Percentiles rank a stretch among this genome's conserved stretches.
These are phyloP conservation scores for Sporothrix humicola DNA, from an alignment of 2,329 filamentous ascomycete genomes.

Conservation along the genomic window DNA sequence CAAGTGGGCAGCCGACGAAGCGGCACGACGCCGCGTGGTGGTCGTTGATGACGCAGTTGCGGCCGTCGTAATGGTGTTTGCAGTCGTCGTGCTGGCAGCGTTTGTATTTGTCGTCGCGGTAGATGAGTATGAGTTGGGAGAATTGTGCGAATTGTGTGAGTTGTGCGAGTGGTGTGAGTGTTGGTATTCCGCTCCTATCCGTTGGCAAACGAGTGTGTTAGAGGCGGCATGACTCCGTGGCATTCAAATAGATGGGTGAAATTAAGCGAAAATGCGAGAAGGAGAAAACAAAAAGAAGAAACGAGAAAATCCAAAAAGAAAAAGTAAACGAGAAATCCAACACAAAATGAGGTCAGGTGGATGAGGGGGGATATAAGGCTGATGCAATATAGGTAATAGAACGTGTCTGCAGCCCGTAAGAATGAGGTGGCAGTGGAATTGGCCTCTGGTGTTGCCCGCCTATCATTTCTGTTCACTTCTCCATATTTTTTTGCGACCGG, in stretches of 20 bases:
- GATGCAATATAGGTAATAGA: slow-evolving; percentile 23
- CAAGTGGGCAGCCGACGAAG: slow-evolving; percentile 67
- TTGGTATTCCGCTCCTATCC: slow-evolving; percentile 30
- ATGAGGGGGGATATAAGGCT: slow-evolving; percentile 25
- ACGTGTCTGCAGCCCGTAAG: slow-evolving; percentile 11
- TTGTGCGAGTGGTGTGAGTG: background rate
- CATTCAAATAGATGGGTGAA: slow-evolving; percentile 3
- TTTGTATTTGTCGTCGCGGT: background rate
- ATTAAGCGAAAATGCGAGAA: background rate
- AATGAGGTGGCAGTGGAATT: slow-evolving; percentile 23
- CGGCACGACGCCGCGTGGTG: slow-evolving; percentile 59
- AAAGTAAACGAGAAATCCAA: background rate
- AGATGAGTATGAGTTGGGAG: slow-evolving; percentile 36
- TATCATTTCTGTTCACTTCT: background rate
- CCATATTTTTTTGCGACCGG: too few species aligned
- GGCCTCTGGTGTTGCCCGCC: background rate
- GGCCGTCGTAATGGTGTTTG: background rate
- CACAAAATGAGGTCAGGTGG: slow-evolving; percentile 1
- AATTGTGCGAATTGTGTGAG: slow-evolving; percentile 39
- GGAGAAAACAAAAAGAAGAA: background rate
- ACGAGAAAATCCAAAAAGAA: background rate
- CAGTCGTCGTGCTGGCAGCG: background rate
- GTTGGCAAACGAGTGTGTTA: slow-evolving; percentile 21
- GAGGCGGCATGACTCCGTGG: slow-evolving; percentile 8
- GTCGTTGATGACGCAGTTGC: background rate